Conservation (phyloP, 2,329 filamentous ascomycete genomes). For the Ambrosiella xylebori region DNA sequence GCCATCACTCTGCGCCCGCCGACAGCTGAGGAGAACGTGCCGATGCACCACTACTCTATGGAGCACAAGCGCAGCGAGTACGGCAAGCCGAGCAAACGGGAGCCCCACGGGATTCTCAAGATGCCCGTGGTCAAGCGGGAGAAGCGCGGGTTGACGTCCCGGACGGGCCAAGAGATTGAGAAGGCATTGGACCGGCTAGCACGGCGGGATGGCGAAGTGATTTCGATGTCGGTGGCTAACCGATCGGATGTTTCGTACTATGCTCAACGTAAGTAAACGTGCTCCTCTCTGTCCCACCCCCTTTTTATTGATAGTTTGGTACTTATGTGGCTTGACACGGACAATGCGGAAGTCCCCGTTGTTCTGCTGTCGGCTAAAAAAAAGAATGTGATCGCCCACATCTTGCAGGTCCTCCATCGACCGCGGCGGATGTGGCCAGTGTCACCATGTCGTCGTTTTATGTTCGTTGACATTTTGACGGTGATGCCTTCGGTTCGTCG, state of each 20-base stretch:
- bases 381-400: too few species aligned
- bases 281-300: not conserved
- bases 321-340: too few species aligned
- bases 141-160: slow-evolving; percentile 21
- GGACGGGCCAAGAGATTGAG: slow-evolving; percentile 14
- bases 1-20: slow-evolving; percentile 10
- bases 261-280: slow-evolving; percentile 24
- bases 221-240: slow-evolving; percentile 30
- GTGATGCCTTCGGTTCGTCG: not conserved
- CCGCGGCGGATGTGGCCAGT: too few species aligned
- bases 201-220: slow-evolving; percentile 15
- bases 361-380: too few species aligned
- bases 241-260: slow-evolving; percentile 38
- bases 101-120: slow-evolving; percentile 15
- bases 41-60: slow-evolving; percentile 3
- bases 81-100: slow-evolving; percentile 3
- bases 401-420: too few species aligned
- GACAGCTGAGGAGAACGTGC: slow-evolving; percentile 7
- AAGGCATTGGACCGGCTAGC: slow-evolving; percentile 7
- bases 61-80: slow-evolving; percentile 6
- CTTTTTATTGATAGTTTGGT: not conserved
- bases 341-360: too few species aligned
- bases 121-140: slow-evolving; percentile 19
- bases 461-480: not conserved
- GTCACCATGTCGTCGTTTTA: not conserved